Conservation (phyloP, 345 rosid species). For the Odontarrhena argentea region DNA sequence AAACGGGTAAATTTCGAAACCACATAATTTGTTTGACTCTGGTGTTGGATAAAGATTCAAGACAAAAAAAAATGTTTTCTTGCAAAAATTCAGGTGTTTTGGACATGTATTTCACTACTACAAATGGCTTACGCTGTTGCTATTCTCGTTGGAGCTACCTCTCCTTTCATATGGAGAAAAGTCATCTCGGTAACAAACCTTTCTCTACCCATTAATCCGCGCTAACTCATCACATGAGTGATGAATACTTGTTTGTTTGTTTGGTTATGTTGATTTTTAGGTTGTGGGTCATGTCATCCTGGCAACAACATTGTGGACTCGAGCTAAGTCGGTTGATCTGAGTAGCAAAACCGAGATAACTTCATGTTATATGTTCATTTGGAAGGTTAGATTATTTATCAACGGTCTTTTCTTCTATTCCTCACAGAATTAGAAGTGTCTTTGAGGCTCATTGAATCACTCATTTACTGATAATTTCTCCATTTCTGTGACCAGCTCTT, state of each 20-base stretch:
- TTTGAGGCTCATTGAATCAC: slow-evolving; percentile 3
- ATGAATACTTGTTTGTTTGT: background rate
- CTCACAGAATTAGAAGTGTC: background rate
- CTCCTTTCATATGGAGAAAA: slow-evolving; percentile 82
- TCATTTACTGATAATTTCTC: slow-evolving; percentile 22
- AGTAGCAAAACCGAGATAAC: slow-evolving; percentile 78
- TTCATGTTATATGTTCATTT: slow-evolving; percentile 92
- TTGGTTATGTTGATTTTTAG: slow-evolving; percentile 38
- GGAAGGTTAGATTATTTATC: slow-evolving; percentile 66
- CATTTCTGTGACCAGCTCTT: slow-evolving; percentile 62
- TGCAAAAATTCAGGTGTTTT: slow-evolving; percentile 66
- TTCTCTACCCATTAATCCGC: slow-evolving; percentile 8
- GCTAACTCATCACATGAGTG: background rate
- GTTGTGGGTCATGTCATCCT: slow-evolving; percentile 73
- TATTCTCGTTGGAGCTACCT: slow-evolving; percentile 70
- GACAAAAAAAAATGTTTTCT: background rate
- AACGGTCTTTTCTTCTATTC: background rate
- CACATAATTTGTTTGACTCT: background rate
- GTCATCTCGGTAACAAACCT: slow-evolving; percentile 58
- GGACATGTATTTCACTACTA: slow-evolving; percentile 83
- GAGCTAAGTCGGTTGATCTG: slow-evolving; percentile 73
- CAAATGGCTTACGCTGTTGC: slow-evolving; percentile 81
- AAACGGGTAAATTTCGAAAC: slow-evolving; percentile 50
- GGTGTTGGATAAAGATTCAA: background rate
- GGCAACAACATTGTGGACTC: slow-evolving; percentile 64